Conservation (phyloP, 257 asterid genomes). For the Nicotiana attenuata region DNA sequence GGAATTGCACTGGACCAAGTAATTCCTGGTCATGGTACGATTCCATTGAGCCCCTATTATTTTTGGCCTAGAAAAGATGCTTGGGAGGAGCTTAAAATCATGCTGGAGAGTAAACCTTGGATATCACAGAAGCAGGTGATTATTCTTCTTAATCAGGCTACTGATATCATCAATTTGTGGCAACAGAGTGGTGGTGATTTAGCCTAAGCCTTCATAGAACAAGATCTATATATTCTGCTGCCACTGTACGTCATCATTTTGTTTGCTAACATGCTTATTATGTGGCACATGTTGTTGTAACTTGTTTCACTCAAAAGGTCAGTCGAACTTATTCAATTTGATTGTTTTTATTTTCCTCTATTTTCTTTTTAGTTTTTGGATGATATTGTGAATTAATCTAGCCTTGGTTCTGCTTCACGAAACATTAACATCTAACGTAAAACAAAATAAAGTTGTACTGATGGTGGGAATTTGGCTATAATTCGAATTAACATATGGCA, state of each 20-base stretch:
- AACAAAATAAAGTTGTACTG: neutral
- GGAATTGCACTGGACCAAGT: constrained; percentile 43
- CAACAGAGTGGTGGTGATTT: constrained; percentile 37
- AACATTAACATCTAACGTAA: neutral
- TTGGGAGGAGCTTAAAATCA: constrained; percentile 38
- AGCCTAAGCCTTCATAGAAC: constrained; percentile 12
- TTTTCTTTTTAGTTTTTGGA: neutral
- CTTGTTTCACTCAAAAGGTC: neutral
- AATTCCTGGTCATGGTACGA: constrained; percentile 39
- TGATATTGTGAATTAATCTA: neutral
- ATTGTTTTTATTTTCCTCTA: neutral
- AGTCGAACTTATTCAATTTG: neutral
- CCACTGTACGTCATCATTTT: neutral
- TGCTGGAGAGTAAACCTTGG: constrained; percentile 40
- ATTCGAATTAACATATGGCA: neutral
- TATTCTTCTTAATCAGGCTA: constrained; percentile 45
- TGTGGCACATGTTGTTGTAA: neutral
- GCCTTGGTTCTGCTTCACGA: neutral
- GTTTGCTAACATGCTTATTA: neutral
- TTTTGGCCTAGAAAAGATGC: constrained; percentile 51
- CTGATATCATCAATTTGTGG: constrained; percentile 43
- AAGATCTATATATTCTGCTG: neutral
- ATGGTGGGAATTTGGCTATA: neutral
- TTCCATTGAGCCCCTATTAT: constrained; percentile 41
- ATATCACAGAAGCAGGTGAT: constrained; percentile 31